phyloP scores from a whole-genome alignment of 2,329 filamentous ascomycete genomes.

The Colletotrichum falcatum region DNA sequence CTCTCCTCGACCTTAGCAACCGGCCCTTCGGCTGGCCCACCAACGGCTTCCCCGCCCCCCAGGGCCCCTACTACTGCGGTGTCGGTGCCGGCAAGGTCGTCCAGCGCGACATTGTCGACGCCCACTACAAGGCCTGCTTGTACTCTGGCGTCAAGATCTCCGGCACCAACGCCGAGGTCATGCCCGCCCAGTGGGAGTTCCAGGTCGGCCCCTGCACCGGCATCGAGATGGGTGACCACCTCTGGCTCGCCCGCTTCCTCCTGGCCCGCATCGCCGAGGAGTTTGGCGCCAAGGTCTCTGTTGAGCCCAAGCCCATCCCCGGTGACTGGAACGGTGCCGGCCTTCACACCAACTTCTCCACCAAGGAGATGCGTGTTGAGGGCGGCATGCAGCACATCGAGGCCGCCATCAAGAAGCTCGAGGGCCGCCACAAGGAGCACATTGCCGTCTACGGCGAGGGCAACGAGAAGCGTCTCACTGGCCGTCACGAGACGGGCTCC shows the following conservation, averaged over 20 bases:
- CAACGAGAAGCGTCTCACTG: conserved; percentile 94
- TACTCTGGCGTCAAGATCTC: conserved; percentile 91
- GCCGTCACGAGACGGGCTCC: conserved; percentile 90
- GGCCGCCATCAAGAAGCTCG: conserved; percentile 84
- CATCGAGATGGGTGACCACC: conserved; percentile 94
- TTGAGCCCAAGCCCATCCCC: conserved; percentile 94
- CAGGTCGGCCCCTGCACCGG: conserved; percentile 92
- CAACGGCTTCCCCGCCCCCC: conserved; percentile 89
- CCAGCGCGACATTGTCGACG: conserved; percentile 97
- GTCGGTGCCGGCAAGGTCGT: conserved; percentile 97
- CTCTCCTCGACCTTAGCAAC: conserved; percentile 85
- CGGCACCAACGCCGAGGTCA: conserved; percentile 98
- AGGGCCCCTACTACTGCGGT: conserved; percentile 92
- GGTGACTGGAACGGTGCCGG: conserved; percentile 93
- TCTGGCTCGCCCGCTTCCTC: conserved; percentile 89
- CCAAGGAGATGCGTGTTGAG: conserved; percentile 86
- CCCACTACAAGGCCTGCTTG: conserved; percentile 80
- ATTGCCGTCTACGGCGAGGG: conserved; percentile 96
- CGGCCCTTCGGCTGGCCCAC: conserved; percentile 85
- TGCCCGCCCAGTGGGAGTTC: conserved; percentile 98
- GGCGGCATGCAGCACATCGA: conserved; percentile 96
- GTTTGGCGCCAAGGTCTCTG: conserved; percentile 94
- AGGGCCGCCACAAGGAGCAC: conserved; percentile 82
- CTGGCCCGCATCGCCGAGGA: conserved; percentile 93
- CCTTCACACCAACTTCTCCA: conserved; percentile 95